Conservation (phyloP, 495 filamentous ascomycete genomes). For the Aspergillus sparsus region DNA sequence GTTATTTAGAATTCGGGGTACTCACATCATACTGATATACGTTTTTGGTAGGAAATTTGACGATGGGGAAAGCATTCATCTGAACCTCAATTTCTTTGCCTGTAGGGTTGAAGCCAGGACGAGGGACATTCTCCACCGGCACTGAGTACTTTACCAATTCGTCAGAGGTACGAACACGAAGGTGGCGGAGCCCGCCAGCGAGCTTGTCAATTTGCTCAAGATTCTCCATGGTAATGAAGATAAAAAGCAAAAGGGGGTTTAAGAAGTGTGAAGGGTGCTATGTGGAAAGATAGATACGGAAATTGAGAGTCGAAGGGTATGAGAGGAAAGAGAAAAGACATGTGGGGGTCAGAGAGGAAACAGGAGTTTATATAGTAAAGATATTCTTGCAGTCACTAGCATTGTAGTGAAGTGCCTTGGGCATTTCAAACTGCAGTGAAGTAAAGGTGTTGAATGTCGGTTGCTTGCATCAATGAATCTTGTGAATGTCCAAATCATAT, state of each 20-base stretch:
- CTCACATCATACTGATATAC: conserved; percentile 89
- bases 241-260: not conserved
- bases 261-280: not conserved
- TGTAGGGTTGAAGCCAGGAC: conserved; percentile 55
- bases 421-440: conserved; percentile 17
- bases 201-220: conserved; percentile 26
- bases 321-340: conserved; percentile 10
- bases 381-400: conserved; percentile 10
- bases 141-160: conserved; percentile 33
- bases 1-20: conserved; percentile 19
- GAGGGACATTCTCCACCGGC: conserved; percentile 34
- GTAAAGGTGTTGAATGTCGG: conserved; percentile 23
- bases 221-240: conserved; percentile 25
- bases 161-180: conserved; percentile 29
- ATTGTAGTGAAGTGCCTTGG: conserved; percentile 20
- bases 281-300: conserved; percentile 1
- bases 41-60: conserved; percentile 46
- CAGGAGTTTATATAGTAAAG: conserved; percentile 12
- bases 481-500: conserved; percentile 23
- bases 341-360: conserved; percentile 10
- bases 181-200: conserved; percentile 29
- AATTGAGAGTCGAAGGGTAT: not conserved
- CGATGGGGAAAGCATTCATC: conserved; percentile 76
- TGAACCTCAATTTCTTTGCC: conserved; percentile 60
- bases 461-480: conserved; percentile 20